phyloP scores from a whole-genome alignment of 2,329 filamentous ascomycete species.

The Penicillium sp. region DNA sequence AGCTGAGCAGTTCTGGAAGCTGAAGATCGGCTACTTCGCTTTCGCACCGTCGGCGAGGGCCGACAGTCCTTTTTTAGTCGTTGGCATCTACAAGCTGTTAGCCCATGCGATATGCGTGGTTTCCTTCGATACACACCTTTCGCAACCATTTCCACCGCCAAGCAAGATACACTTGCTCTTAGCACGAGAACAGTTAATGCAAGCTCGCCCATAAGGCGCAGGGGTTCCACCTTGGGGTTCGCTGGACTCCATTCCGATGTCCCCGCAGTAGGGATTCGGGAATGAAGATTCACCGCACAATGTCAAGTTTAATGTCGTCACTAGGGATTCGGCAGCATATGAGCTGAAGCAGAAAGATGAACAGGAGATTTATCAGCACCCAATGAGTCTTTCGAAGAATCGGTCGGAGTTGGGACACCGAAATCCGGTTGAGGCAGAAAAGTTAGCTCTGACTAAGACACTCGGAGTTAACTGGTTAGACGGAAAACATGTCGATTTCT shows the following conservation, averaged over 20 bases:
- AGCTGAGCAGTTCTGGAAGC: conserved; percentile 23
- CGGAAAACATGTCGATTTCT: background rate
- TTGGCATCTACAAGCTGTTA: conserved; percentile 35
- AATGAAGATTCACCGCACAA: background rate
- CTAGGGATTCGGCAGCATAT: conserved; percentile 5
- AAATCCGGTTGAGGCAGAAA: conserved; percentile 10
- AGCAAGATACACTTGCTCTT: conserved; percentile 46
- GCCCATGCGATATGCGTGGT: background rate
- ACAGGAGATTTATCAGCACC: background rate
- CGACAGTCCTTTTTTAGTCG: conserved; percentile 42
- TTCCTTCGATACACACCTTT: conserved; percentile 21
- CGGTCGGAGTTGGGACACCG: conserved; percentile 8
- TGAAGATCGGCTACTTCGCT: conserved; percentile 28
- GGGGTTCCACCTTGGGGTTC: conserved; percentile 15
- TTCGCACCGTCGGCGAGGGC: conserved; percentile 33
- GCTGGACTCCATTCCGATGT: conserved; percentile 14
- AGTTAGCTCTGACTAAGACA: background rate
- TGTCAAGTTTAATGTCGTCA: background rate
- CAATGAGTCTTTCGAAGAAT: conserved; percentile 1
- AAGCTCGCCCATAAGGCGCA: conserved; percentile 39
- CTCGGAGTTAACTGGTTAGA: background rate
- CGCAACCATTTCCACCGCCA: conserved; percentile 23
- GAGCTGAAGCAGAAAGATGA: background rate
- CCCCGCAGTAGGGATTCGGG: conserved; percentile 6
- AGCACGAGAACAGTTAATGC: conserved; percentile 42